These are phyloP conservation scores for Spizellomyces punctatus DNA, from an alignment of 192 early-diverging fungal genomes.

Conservation along the genomic window DNA sequence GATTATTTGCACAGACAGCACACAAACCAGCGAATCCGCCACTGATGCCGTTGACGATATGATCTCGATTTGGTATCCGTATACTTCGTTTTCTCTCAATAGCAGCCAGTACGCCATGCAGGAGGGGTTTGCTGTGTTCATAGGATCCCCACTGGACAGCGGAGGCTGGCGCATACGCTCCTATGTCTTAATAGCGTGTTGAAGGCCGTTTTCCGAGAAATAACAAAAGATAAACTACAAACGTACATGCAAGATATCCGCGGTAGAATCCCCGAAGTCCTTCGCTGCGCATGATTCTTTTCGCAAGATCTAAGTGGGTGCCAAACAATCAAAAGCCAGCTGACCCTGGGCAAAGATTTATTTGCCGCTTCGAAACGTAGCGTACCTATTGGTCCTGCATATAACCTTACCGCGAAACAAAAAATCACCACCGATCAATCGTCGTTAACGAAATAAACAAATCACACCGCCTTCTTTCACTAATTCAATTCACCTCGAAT, in stretches of 20 bases:
- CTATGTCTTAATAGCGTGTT: conserved; percentile 25
- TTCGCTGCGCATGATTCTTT: conserved; percentile 35
- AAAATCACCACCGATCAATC: not conserved
- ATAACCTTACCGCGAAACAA: not conserved
- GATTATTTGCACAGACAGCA: conserved; percentile 49
- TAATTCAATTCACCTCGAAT: conserved; percentile 28
- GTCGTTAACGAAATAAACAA: not conserved
- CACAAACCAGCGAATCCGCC: conserved; percentile 41
- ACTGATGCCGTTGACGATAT: conserved; percentile 26
- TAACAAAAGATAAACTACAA: not conserved
- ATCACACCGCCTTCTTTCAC: not conserved
- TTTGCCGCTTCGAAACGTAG: not conserved
- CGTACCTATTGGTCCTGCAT: conserved; percentile 22
- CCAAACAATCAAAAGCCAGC: not conserved
- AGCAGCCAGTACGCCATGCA: conserved; percentile 17
- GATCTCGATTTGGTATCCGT: conserved; percentile 13
- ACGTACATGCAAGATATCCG: conserved; percentile 43
- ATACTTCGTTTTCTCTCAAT: not conserved
- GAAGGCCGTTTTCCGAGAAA: not conserved
- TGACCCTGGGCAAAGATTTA: not conserved
- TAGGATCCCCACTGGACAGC: conserved; percentile 56
- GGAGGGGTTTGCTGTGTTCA: conserved; percentile 41
- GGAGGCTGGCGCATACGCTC: conserved; percentile 48
- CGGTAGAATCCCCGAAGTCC: conserved; percentile 47
- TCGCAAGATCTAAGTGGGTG: conserved; percentile 31